Base-by-base conservation (phyloP, 2,329 filamentous ascomycete genomes). In the Raffaelea albimanens region DNA sequence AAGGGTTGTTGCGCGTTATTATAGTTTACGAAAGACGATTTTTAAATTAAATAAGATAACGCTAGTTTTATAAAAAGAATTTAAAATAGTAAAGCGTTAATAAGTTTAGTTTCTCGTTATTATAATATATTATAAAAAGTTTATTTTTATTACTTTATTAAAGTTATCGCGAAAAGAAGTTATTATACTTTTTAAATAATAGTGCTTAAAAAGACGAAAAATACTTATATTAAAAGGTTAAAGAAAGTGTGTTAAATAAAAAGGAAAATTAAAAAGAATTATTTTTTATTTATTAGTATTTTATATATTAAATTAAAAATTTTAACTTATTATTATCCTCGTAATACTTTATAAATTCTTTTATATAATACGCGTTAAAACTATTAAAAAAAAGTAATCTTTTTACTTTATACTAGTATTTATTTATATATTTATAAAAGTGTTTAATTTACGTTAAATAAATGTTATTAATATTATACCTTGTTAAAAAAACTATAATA, bases 401-500 rank as follows among this genome's bases (percentile, higher is more conserved):
- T 39, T 43, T 14, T 5, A 23, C 31, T 5, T 2, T 44, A 39
- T n/a, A n/a, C n/a, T n/a, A n/a, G n/a, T n/a, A n/a, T n/a, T n/a
- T n/a, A 18, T 22, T 45, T 39, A 45, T 3, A 5, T 39, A 36
- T 20, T 38, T 19, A 19, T n/a, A 18, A 38, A 38, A 38, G 31
- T 22, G 5, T 18, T 25, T 45, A 45, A 45, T 29, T 19, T 45
- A 46, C n/a, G n/a, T 14, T 40, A 22, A 7, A 34, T 40, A 41
- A 21, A 40, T 18, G n/a, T 36, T 34, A 18, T 20, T 46, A 41
- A 11, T 14, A 14, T 11, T 19, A 19, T 11, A 46, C 23, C 33
- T 19, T 11, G 23, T 40, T 46, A 46, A 41, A 46, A 41, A 33
- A 20, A 11, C 41, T 46, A 33, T n/a, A 29, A 43, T 29, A 23